phyloP scores from a whole-genome alignment of 2,329 filamentous ascomycete species.

The Ophiosphaerella herpotricha region DNA sequence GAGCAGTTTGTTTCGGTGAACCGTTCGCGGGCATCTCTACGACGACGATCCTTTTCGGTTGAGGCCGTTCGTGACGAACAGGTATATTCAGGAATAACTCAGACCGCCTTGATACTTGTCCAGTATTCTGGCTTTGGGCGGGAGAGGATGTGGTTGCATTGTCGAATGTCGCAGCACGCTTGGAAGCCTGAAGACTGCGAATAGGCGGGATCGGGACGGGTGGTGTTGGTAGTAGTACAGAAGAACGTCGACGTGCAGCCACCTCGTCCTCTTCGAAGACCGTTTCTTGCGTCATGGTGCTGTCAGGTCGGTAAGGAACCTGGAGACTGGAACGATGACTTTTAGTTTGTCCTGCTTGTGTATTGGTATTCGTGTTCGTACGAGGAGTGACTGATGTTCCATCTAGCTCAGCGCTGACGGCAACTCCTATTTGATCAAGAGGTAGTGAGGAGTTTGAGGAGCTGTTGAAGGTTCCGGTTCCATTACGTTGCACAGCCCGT shows the following conservation, averaged over 20 bases:
- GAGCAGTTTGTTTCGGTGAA: constrained; percentile 12
- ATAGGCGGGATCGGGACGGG: constrained; percentile 42
- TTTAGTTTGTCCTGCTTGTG: constrained; percentile 8
- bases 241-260: constrained; percentile 28
- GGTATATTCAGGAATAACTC: constrained; percentile 41
- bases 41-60: constrained; percentile 17
- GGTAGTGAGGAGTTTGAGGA: constrained; percentile 28
- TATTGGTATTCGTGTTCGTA: constrained; percentile 5
- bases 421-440: constrained; percentile 44
- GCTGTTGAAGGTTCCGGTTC: constrained; percentile 24
- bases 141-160: background rate
- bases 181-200: constrained; percentile 38
- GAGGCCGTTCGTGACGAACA: constrained; percentile 32
- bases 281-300: constrained; percentile 41
- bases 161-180: constrained; percentile 17
- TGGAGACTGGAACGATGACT: constrained; percentile 11
- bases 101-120: constrained; percentile 19
- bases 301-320: constrained; percentile 28
- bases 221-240: constrained; percentile 35
- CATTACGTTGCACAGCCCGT: constrained; percentile 26
- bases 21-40: constrained; percentile 11
- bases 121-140: background rate
- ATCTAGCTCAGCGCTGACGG: constrained; percentile 43
- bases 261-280: constrained; percentile 46
- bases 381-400: constrained; percentile 23